These are phyloP conservation scores for Erodium maritimum DNA, from an alignment of 345 rosid species.

Conservation along the genomic window DNA sequence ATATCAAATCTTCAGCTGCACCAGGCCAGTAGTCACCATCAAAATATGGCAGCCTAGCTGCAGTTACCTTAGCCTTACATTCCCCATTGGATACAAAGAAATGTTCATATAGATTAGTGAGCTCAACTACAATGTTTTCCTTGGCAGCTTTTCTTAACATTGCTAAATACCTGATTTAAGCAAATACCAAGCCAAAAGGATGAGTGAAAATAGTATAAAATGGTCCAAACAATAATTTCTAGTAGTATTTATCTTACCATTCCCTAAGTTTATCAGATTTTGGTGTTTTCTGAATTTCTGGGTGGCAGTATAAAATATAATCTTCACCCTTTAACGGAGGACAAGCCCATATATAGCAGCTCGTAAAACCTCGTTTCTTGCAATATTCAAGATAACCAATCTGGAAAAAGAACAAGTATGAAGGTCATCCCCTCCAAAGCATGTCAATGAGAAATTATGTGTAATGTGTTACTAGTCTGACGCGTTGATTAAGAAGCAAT, in stretches of 20 bases:
- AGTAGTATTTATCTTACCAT: slow-evolving; percentile 53
- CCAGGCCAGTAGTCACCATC: slow-evolving; percentile 99
- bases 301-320: slow-evolving; percentile 95
- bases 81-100: slow-evolving; percentile 81
- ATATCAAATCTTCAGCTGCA: slow-evolving; percentile 92
- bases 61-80: slow-evolving; percentile 88
- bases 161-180: slow-evolving; percentile 65
- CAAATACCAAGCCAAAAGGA: slow-evolving; percentile 1
- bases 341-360: slow-evolving; percentile 99
- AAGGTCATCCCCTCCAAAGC: slow-evolving; percentile 2
- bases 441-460: not conserved
- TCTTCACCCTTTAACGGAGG: slow-evolving; percentile 99
- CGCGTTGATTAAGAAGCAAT: not conserved
- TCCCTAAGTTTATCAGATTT: slow-evolving; percentile 98
- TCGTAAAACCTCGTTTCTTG: slow-evolving; percentile 93
- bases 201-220: slow-evolving; percentile 9
- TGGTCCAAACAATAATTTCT: not conserved
- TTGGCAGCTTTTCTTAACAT: slow-evolving; percentile 81
- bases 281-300: slow-evolving; percentile 99
- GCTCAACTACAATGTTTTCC: slow-evolving; percentile 78
- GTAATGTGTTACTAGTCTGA: not conserved
- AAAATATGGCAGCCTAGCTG: slow-evolving; percentile 95
- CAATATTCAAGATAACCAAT: slow-evolving; percentile 98
- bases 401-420: slow-evolving; percentile 31
- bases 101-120: slow-evolving; percentile 79